phyloP scores from a whole-genome alignment of 176 grass and related monocot genomes.

The Rhynchospora breviuscula region DNA sequence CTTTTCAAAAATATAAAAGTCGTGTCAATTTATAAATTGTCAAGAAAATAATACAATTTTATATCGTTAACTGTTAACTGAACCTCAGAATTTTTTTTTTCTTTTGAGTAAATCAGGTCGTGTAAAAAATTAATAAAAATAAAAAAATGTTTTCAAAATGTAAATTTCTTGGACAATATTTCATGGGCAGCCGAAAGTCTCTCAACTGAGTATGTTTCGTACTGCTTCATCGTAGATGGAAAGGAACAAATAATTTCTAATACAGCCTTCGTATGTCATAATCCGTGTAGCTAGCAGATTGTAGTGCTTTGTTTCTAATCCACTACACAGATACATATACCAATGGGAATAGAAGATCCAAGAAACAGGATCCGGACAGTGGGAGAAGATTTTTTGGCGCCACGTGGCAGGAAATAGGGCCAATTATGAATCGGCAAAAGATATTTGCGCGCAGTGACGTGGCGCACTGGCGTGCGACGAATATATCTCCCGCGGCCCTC shows the following conservation, averaged over 20 bases:
- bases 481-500: constrained; percentile 14
- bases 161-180: neutral
- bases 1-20: neutral
- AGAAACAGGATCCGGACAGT: neutral
- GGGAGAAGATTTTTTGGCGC: constrained; percentile 11
- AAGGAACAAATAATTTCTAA: neutral
- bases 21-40: neutral
- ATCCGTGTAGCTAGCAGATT: neutral
- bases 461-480: constrained; percentile 11
- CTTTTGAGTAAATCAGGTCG: too few relatives aligned
- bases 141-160: neutral
- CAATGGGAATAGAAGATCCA: neutral
- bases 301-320: neutral
- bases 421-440: constrained; percentile 32
- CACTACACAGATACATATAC: neutral
- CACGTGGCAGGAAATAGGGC: neutral
- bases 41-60: neutral
- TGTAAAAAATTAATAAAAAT: neutral
- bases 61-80: neutral
- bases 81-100: too few relatives aligned
- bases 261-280: neutral
- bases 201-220: neutral
- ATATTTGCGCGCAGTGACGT: constrained; percentile 19
- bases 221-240: neutral
- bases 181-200: neutral